Evolutionary conservation across 2,329 filamentous ascomycete genomes (phyloP).

Genomic region (Penicillium thymicola): DNA sequence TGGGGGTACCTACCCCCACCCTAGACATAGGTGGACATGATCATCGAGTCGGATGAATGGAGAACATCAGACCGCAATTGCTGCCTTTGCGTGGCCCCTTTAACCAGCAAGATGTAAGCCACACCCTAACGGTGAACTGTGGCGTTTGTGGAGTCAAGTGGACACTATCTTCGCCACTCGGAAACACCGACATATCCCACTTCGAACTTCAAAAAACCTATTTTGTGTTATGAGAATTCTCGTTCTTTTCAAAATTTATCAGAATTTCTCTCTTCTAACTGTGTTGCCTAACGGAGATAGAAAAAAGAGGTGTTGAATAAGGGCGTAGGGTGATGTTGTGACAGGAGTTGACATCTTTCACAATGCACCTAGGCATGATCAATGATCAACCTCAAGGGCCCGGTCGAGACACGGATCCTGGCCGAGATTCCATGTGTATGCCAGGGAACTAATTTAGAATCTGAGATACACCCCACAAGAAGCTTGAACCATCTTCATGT

Average conservation of each 20-base stretch:
- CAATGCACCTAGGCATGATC: neutral
- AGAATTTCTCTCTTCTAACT: neutral
- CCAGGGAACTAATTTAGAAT: neutral
- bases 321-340: neutral
- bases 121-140: constrained; percentile 21
- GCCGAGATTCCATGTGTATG: constrained; percentile 10
- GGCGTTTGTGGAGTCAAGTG: constrained; percentile 13
- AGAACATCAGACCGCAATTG: constrained; percentile 15
- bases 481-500: constrained; percentile 8
- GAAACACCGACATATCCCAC: constrained; percentile 14
- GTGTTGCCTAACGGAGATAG: neutral
- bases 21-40: neutral
- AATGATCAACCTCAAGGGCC: constrained; percentile 15
- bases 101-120: constrained; percentile 13
- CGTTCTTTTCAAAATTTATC: neutral
- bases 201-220: neutral
- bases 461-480: constrained; percentile 12
- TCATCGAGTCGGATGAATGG: constrained; percentile 1
- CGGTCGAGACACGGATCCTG: neutral
- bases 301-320: neutral
- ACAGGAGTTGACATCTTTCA: constrained; percentile 7
- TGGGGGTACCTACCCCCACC: neutral
- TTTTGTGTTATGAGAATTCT: neutral
- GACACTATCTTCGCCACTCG: constrained; percentile 11
- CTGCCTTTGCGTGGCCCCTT: neutral